Base-by-base conservation (phyloP, 2,329 filamentous ascomycete species). In the Alternaria sp. region DNA sequence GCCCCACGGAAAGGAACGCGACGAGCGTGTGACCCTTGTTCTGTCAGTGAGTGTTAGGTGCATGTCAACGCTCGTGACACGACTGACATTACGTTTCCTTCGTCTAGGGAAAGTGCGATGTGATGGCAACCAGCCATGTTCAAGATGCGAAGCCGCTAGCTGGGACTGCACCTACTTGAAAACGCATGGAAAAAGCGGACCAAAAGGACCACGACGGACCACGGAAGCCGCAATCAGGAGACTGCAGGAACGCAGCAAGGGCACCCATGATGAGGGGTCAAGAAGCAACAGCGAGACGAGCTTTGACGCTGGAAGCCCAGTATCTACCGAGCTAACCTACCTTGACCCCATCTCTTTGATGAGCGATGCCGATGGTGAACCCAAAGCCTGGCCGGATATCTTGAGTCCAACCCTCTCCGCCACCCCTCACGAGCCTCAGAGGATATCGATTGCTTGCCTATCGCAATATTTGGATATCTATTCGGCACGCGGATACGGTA, bases 111-210 rank as follows among this genome's bases (percentile, higher is more conserved):
- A 79, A 61, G 73, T 78, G 25, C 68, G 76, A 52, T 79, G 77
- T 40, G 76, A 79, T 54, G 77, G 77, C 51, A 74, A 74, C 28
- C 71, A 74, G 54, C 77, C 77, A 28, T 79, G 77, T 59, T 71
- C 73, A 21, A 69, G 76, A 45, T 79, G 77, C 56, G 65, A 69
- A 40, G 74, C 74, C 17, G 76, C 76, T 28, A 74, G 71, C n/a
- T 79, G 75, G 75, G 76, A 77, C 46, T 79, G 76, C 61, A 79
- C 76, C 25, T 79, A 76, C 62, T 68, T 79, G 44, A 79, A 79
- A 57, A 77, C 74, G 4, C 76, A 78, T 57, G 75, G 75, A 10
- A 79, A 79, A 60, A 77, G 75, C 26, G 76, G 76, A 19, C 76
- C 76, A 11, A 79, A 79, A 57, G 76, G 76, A 50, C 76, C 76